These are phyloP conservation scores for Rosa multiflora DNA, from an alignment of 306 rosid species.

Conservation along the genomic window DNA sequence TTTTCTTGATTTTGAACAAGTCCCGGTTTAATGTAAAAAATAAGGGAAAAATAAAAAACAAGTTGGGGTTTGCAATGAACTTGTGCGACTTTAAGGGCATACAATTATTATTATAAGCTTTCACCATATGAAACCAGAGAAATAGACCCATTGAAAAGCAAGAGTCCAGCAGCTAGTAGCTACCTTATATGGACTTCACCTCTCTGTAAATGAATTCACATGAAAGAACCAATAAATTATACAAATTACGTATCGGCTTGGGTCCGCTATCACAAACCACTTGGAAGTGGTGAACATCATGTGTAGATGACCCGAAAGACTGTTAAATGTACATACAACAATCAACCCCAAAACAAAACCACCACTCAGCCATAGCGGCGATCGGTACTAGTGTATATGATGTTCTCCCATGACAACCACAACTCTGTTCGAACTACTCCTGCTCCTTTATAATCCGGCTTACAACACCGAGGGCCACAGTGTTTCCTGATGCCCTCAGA, in stretches of 20 bases:
- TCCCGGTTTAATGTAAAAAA: background rate
- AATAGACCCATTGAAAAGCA: background rate
- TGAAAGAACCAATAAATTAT: constrained; percentile 11
- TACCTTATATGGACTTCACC: background rate
- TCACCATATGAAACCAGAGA: background rate
- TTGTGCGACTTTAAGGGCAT: too few relatives aligned
- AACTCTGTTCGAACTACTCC: constrained; percentile 15
- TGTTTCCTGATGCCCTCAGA: constrained; percentile 78
- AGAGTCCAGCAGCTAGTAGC: background rate
- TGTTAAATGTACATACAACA: constrained; percentile 11
- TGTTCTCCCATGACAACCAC: background rate
- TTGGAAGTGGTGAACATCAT: background rate
- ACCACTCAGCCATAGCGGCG: background rate
- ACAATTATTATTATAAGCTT: background rate
- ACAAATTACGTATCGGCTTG: background rate
- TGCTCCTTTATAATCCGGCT: constrained; percentile 59
- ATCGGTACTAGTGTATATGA: background rate
- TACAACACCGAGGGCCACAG: constrained; percentile 79
- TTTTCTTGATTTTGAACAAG: background rate
- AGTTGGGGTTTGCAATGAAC: background rate
- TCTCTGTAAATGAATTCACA: background rate
- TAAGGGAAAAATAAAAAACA: background rate
- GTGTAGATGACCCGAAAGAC: background rate
- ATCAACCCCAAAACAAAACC: background rate
- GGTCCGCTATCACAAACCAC: background rate